Conservation (phyloP, 2,329 filamentous ascomycete genomes). For the Aurifilum marmelostoma region DNA sequence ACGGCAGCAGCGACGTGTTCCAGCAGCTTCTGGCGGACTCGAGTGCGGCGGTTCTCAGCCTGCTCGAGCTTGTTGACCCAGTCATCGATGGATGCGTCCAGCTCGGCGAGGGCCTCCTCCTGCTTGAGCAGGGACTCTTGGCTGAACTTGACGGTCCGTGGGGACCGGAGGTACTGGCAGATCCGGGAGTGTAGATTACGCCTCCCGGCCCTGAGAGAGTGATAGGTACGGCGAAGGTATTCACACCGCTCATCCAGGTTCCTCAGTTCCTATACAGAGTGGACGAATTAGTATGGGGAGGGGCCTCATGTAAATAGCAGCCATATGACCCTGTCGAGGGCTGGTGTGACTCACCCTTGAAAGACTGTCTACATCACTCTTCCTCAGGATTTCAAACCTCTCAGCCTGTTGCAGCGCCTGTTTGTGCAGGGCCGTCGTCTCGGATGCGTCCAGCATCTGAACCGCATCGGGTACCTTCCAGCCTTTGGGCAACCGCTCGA, state of each 20-base stretch:
- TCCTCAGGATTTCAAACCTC: slow-evolving; percentile 66
- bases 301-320: no score
- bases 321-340: not conserved
- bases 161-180: slow-evolving; percentile 74
- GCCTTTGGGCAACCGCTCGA: slow-evolving; percentile 64
- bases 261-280: slow-evolving; percentile 65
- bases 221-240: slow-evolving; percentile 77
- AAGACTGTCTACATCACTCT: slow-evolving; percentile 65
- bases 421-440: slow-evolving; percentile 56
- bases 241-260: slow-evolving; percentile 78
- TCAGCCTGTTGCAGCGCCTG: slow-evolving; percentile 66
- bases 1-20: slow-evolving; percentile 78
- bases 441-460: slow-evolving; percentile 49
- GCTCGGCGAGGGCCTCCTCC: slow-evolving; percentile 76
- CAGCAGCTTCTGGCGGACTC: slow-evolving; percentile 77
- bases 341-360: slow-evolving; percentile 56
- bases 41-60: slow-evolving; percentile 75
- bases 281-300: slow-evolving; percentile 7
- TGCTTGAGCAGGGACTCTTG: slow-evolving; percentile 77
- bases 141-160: slow-evolving; percentile 71
- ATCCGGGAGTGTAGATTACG: slow-evolving; percentile 77
- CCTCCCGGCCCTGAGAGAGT: slow-evolving; percentile 72
- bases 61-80: slow-evolving; percentile 81
- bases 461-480: slow-evolving; percentile 57
- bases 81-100: slow-evolving; percentile 78